Conservation (phyloP, 352 stramenopile species). For the Phytopythium aichiense region DNA sequence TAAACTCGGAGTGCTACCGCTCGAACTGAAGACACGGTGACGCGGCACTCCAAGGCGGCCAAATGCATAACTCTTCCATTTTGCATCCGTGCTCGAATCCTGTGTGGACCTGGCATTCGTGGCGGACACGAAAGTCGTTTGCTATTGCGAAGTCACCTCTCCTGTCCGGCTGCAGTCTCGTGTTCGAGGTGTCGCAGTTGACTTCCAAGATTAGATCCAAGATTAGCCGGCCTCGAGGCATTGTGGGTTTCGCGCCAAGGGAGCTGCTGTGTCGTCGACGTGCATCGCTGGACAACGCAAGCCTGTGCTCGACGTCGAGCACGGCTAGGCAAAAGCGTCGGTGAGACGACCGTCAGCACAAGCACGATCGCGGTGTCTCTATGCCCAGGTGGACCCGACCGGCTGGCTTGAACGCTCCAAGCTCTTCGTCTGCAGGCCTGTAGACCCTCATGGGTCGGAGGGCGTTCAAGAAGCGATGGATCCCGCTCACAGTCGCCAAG, state of each 20-base stretch:
- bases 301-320: background rate
- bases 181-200: background rate
- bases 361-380: background rate
- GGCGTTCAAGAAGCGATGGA: background rate
- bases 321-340: background rate
- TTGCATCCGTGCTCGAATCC: background rate
- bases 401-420: background rate
- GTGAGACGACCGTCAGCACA: background rate
- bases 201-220: background rate
- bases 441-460: background rate
- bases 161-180: too few species aligned
- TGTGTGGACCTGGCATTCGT: background rate
- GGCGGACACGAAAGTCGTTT: background rate
- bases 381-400: background rate
- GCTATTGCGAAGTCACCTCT: too few species aligned
- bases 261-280: background rate
- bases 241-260: slow-evolving; percentile 2
- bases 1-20: slow-evolving; percentile 6
- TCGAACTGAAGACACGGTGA: background rate
- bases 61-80: background rate
- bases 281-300: background rate
- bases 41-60: background rate
- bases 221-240: background rate
- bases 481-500: slow-evolving; percentile 9
- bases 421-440: background rate